A percentile compares a stretch with the other conserved stretches of the same genome.
phyloP scores from a whole-genome alignment of 164 flowering plant species.

The Cinnamomum chago region DNA sequence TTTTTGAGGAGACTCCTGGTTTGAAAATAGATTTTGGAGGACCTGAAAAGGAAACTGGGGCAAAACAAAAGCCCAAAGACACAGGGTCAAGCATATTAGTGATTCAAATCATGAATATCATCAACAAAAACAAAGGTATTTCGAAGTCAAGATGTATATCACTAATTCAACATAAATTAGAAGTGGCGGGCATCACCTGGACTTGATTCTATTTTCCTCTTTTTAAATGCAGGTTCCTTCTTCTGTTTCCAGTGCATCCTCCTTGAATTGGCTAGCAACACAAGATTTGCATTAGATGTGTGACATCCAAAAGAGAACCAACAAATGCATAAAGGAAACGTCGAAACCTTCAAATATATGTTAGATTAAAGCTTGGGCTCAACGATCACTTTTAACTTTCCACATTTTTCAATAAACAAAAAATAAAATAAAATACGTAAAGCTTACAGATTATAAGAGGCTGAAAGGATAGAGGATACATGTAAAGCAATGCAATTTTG shows the following conservation, averaged over 20 bases:
- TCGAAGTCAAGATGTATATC: background rate
- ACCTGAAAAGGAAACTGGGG: constrained; percentile 32
- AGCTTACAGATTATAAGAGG: too few species aligned
- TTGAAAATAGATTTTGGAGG: constrained; percentile 51
- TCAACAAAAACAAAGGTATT: too few species aligned
- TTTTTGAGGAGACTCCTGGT: constrained; percentile 39
- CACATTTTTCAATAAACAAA: too few species aligned
- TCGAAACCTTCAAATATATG: background rate
- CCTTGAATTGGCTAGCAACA: constrained; percentile 55
- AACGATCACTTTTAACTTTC: too few species aligned
- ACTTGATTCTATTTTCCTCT: constrained; percentile 59
- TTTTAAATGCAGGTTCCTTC: constrained; percentile 72
- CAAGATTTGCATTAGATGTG: constrained; percentile 4
- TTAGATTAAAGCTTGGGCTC: background rate
- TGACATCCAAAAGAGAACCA: constrained; percentile 3
- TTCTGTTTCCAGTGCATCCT: constrained; percentile 47
- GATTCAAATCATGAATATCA: background rate
- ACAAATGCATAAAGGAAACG: background rate
- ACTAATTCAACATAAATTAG: too few species aligned
- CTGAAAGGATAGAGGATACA: too few species aligned
- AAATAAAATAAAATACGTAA: too few species aligned
- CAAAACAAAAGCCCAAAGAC: constrained; percentile 6
- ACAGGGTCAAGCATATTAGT: constrained; percentile 2
- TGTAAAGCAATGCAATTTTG: too few species aligned
- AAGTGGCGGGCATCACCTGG: constrained; percentile 41